Evolutionary conservation across 2,329 filamentous ascomycete species (phyloP).

Genomic region (Polytolypa hystricis): DNA sequence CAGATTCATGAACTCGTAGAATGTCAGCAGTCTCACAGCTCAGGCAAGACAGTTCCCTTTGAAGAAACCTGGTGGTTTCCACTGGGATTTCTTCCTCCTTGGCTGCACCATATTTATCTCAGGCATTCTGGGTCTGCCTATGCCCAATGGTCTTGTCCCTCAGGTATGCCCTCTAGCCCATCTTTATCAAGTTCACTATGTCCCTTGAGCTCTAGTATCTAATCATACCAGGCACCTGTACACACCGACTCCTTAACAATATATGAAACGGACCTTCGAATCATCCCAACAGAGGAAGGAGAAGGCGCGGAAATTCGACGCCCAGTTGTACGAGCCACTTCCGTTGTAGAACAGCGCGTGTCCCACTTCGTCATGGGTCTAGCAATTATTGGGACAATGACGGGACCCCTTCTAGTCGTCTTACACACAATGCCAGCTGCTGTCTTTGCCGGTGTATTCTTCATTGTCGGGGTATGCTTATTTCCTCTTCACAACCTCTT

Average conservation of each 20-base stretch:
- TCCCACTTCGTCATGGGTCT: conserved; percentile 47
- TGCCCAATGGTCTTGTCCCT: conserved; percentile 49
- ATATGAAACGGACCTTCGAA: conserved; percentile 30
- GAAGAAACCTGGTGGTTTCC: conserved; percentile 48
- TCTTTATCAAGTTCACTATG: neutral
- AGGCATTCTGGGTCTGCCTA: conserved; percentile 45
- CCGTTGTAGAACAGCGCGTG: conserved; percentile 46
- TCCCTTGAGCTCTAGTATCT: neutral
- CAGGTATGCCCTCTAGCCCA: conserved; percentile 21
- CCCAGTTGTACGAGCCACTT: conserved; percentile 29
- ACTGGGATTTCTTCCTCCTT: conserved; percentile 50
- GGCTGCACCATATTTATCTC: conserved; percentile 45
- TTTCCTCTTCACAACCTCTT: neutral
- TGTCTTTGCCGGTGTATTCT: conserved; percentile 47
- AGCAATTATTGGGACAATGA: conserved; percentile 46
- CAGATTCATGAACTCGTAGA: conserved; percentile 17
- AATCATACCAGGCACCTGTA: conserved; percentile 40
- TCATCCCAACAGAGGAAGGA: conserved; percentile 33
- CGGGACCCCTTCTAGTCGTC: conserved; percentile 42
- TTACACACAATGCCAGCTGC: conserved; percentile 44
- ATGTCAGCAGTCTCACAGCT: conserved; percentile 45
- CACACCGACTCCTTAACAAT: conserved; percentile 44
- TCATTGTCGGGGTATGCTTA: conserved; percentile 43
- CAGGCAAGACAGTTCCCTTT: conserved; percentile 47
- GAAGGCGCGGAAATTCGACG: conserved; percentile 32